phyloP scores from a whole-genome alignment of 805 yeast genomes.

The Kodamaea kakaduensis region DNA sequence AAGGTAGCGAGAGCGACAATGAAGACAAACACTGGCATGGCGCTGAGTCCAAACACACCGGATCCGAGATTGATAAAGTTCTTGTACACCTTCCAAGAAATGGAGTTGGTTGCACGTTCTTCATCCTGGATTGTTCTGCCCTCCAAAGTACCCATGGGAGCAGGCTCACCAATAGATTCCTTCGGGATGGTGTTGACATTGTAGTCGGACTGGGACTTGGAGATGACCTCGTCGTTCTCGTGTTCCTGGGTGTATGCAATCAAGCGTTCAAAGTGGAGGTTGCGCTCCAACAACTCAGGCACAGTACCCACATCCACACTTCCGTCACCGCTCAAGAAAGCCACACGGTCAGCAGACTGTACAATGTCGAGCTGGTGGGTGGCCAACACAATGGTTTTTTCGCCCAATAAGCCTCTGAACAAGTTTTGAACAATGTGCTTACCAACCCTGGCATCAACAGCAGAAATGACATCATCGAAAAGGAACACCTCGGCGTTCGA shows the following conservation, averaged over 20 bases:
- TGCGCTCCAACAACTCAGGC: constrained; percentile 30
- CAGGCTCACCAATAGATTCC: constrained; percentile 6
- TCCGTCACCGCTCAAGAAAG: constrained; percentile 41
- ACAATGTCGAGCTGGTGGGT: constrained; percentile 42
- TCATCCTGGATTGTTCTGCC: constrained; percentile 36
- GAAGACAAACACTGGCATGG: constrained; percentile 31
- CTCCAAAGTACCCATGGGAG: constrained; percentile 8
- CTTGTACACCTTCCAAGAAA: constrained; percentile 37
- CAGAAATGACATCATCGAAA: constrained; percentile 43
- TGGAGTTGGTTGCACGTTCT: constrained; percentile 36
- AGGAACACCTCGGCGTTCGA: constrained; percentile 30
- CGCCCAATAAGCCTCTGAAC: constrained; percentile 30
- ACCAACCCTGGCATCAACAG: constrained; percentile 43
- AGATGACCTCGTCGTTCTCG: constrained; percentile 28
- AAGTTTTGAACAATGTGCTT: constrained; percentile 35
- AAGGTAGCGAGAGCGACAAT: constrained; percentile 35
- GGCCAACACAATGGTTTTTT: constrained; percentile 37
- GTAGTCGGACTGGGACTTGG: constrained; percentile 13
- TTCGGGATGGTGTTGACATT: constrained; percentile 1
- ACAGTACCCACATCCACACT: constrained; percentile 36
- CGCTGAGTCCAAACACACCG: constrained; percentile 33
- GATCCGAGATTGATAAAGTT: constrained; percentile 35
- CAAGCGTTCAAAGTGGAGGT: constrained; percentile 46
- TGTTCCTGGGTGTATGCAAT: constrained; percentile 41
- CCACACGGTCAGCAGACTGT: constrained; percentile 35